phyloP scores from a whole-genome alignment of 192 early-diverging fungal genomes.

The Backusella sp. region DNA sequence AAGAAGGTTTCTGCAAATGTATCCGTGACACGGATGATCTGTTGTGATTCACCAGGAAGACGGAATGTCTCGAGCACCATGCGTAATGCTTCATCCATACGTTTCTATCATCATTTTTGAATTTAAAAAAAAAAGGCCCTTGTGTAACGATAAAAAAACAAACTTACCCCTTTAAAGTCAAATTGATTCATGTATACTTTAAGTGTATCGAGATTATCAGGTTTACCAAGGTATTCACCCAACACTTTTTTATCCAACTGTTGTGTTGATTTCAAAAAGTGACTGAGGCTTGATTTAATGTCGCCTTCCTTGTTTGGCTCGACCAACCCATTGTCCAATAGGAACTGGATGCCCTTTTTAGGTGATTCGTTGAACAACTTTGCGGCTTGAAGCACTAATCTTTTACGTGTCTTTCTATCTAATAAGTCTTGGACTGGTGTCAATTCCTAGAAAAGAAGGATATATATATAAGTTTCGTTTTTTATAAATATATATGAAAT shows the following conservation, averaged over 20 bases:
- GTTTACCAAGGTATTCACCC: constrained; percentile 89
- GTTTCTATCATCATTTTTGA: constrained; percentile 56
- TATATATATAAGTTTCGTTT: too few relatives aligned
- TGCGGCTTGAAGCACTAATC: constrained; percentile 75
- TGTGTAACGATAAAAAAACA: neutral
- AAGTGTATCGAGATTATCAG: constrained; percentile 82
- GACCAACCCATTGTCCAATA: constrained; percentile 48
- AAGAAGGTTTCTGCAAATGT: constrained; percentile 85
- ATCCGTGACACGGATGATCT: constrained; percentile 95
- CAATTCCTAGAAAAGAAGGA: constrained; percentile 1
- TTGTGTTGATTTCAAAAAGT: constrained; percentile 78
- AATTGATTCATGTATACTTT: constrained; percentile 81
- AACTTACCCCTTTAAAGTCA: constrained; percentile 80
- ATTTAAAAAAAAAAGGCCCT: neutral
- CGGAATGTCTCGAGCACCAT: constrained; percentile 91
- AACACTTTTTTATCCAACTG: constrained; percentile 83
- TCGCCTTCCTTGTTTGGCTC: constrained; percentile 42
- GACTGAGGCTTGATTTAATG: constrained; percentile 60
- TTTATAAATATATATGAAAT: too few relatives aligned
- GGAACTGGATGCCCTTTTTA: constrained; percentile 81
- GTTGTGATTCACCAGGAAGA: constrained; percentile 96
- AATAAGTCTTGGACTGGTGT: constrained; percentile 28
- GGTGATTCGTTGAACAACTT: constrained; percentile 83
- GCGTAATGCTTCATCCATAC: constrained; percentile 94
- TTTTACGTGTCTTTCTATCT: constrained; percentile 68